A percentile compares a stretch with the other conserved stretches of the same genome.
Conservation (phyloP, 139 green algal genomes). For the Micractinium conductrix region DNA sequence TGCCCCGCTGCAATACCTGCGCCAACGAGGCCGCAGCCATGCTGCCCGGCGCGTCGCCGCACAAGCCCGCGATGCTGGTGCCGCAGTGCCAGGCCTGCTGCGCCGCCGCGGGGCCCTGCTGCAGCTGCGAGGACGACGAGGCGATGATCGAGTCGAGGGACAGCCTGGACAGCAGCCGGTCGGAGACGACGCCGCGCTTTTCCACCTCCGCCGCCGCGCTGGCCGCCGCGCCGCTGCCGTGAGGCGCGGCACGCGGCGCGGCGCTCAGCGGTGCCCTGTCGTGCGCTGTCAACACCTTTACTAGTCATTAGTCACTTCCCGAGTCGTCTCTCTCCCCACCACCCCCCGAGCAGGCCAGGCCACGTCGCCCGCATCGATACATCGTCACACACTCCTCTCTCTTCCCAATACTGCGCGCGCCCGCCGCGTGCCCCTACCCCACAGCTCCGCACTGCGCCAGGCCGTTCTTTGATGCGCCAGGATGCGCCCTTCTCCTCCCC, state of each 20-base stretch:
- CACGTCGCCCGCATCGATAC: too few relatives aligned
- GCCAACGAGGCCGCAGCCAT: neutral
- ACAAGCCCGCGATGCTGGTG: neutral
- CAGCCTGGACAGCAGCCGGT: conserved; percentile 30
- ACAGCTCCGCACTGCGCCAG: too few relatives aligned
- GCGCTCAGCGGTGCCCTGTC: too few relatives aligned
- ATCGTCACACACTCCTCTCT: too few relatives aligned
- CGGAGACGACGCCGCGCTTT: conserved; percentile 1
- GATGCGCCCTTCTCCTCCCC: too few relatives aligned
- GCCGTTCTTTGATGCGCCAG: too few relatives aligned
- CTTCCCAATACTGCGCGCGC: too few relatives aligned
- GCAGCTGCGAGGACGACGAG: neutral
- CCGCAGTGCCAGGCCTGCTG: neutral
- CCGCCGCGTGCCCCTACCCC: too few relatives aligned
- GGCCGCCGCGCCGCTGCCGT: neutral
- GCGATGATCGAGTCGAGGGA: conserved; percentile 4
- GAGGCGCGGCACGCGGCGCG: too few relatives aligned
- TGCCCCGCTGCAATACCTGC: neutral
- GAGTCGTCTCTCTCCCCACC: too few relatives aligned
- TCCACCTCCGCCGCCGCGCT: neutral
- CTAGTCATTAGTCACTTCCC: too few relatives aligned
- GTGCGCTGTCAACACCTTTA: neutral
- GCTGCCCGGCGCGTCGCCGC: neutral
- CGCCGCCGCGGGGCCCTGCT: neutral
- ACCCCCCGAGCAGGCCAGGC: too few relatives aligned